Evolutionary conservation across 768 basidiomycete species (phyloP).

Genomic region (Tylopilus felleus): DNA sequence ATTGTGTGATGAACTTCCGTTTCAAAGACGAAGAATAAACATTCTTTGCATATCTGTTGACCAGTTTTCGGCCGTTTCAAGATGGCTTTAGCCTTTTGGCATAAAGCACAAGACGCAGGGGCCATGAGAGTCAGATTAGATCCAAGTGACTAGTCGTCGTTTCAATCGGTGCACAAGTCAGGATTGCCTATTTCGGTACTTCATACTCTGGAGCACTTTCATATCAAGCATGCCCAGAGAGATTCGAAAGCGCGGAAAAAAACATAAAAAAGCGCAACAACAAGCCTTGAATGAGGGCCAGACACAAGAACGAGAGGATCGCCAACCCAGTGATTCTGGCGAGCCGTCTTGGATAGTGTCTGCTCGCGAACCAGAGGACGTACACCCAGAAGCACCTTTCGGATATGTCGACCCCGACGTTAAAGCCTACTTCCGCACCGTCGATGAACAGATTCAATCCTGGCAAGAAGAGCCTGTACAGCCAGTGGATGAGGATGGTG

Average conservation of each 20-base stretch:
- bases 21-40: constrained; percentile 97
- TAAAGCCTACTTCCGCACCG: constrained; percentile 89
- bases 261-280: constrained; percentile 53
- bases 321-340: constrained; percentile 18
- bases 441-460: constrained; percentile 81
- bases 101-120: constrained; percentile 75
- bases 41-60: constrained; percentile 94
- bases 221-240: constrained; percentile 64
- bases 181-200: constrained; percentile 8
- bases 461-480: constrained; percentile 62
- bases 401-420: constrained; percentile 87
- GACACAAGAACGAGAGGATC: constrained; percentile 2
- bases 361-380: constrained; percentile 36
- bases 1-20: constrained; percentile 98
- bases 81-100: constrained; percentile 74
- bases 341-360: constrained; percentile 73
- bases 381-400: constrained; percentile 74
- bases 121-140: constrained; percentile 51
- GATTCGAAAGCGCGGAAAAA: constrained; percentile 73
- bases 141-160: background rate
- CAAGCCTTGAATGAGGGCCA: constrained; percentile 4
- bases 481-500: constrained; percentile 43
- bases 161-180: background rate
- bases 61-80: constrained; percentile 95
- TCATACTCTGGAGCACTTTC: too few relatives aligned